Evolutionary conservation across 805 yeast species (phyloP), one percentile per base, ranked within the genome.

Genomic region (Brettanomyces bruxellensis): DNA sequence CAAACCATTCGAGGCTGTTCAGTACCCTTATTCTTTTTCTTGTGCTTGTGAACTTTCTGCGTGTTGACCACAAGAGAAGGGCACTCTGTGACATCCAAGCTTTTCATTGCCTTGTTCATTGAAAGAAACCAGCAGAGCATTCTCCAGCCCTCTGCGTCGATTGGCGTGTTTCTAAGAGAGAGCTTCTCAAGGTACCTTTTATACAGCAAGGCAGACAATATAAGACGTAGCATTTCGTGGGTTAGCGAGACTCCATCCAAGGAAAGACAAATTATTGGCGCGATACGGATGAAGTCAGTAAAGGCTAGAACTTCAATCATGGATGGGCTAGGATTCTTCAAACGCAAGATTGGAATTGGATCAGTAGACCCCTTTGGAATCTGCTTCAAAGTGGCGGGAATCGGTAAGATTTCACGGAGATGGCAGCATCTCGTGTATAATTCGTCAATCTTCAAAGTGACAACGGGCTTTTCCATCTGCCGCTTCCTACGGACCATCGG

Each of bases 401-500:
- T 90, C 2, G 98, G 97, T 50, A 90, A 63, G 47, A 90, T 90
- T 57, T 90, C 97, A 46, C 97, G 71, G 48, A 90, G 68, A 62
- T 90, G 97, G 61, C 97, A 90, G 62, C 97, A 91, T 52, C 97
- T 71, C 1, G 96, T 87, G 64, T 90, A 90, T 57, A 91, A 71
- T 41, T 79, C 74, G 55, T 87, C 96, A 45, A 84, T 73, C 34
- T 66, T 66, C 43, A 66, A 51, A 9, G 69, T 66, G 8, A 66
- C 70, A 9, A 62, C 58, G 1, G 70, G 70, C 22, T 56, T 61
- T 5, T 61, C 68, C 70, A 66, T 66, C 38, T 51, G 55, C 45
- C 56, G 56, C 41, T 58, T 60, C 45, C 69, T 59, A 45, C 55
- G 60, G n/a, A 64, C 61, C 70, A 84, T 74, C 2, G 91, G 91